Base-by-base conservation (phyloP, 331 rosid species). In the Acacia pycnantha region DNA sequence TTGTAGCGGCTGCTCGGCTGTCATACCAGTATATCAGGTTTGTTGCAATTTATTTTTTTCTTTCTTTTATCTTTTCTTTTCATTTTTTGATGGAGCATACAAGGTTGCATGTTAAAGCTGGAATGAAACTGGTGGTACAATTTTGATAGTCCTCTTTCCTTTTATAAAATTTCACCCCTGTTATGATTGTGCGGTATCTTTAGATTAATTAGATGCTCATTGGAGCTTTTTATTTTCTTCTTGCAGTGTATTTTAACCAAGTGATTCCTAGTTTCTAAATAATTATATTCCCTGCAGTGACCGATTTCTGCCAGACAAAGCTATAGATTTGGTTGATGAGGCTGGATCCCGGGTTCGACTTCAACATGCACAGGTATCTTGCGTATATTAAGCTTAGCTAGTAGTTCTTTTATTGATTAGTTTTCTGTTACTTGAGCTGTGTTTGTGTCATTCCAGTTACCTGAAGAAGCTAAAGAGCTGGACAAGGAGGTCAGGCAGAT, bases 281-380 rank as follows among this genome's bases (percentile, higher is more conserved):
- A 40, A 77, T 83, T 43, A 6, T 82, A 37, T 73, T 59, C 75
- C 51, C 70, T 84, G 85, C 89, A 94, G 98, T 85, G 98, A 94
- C 74, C 97, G 97, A 13, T 95, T 95, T 84, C 85, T 95, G 81
- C 98, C 98, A 1, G 98, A 95, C 84, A 95, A 95, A 74, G 98
- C 98, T 41, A 95, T 95, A 65, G 98, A 95, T 85, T 90, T 95
- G 88, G 65, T 95, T 91, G 98, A 95, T 69, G 98, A 95, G 85
- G 98, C 98, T 76, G 98, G 98, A 70, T 95, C 98, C 54, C 91
- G 97, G 31, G 98, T 95, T 44, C 90, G 97, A 62, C 97, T 95
- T 65, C 97, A 87, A 65, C 97, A 95, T 88, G 97, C 98, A 46
- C 97, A 91, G 92, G 98, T 91, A 77, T 77, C 79, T 29, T 74